Evolutionary conservation across 2,329 filamentous ascomycete genomes (phyloP).

Genomic region (Clarireedia monteithiana): DNA sequence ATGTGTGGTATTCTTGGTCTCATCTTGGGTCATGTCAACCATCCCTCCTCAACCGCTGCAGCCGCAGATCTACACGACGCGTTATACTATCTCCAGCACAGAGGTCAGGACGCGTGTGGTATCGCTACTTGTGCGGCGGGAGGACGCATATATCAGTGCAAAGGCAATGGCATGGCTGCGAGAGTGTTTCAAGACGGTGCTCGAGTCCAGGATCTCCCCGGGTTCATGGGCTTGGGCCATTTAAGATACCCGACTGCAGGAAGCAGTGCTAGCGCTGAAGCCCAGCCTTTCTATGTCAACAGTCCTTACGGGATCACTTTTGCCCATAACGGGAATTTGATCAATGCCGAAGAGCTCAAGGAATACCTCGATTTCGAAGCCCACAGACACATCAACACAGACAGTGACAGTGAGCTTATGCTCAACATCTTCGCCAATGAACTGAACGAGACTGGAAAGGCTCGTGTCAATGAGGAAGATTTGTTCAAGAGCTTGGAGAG

Average conservation of each 20-base stretch:
- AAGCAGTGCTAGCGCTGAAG: conserved; percentile 74
- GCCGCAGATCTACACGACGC: conserved; percentile 62
- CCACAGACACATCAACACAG: conserved; percentile 56
- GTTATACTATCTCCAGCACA: conserved; percentile 62
- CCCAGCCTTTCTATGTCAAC: conserved; percentile 91
- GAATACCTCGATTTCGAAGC: conserved; percentile 38
- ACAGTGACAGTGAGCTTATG: conserved; percentile 81
- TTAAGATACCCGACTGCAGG: conserved; percentile 86
- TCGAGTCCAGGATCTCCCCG: conserved; percentile 65
- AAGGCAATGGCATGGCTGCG: conserved; percentile 81
- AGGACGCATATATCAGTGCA: conserved; percentile 80
- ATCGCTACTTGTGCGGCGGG: conserved; percentile 69
- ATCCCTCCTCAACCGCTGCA: conserved; percentile 40
- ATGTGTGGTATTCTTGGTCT: conserved; percentile 59
- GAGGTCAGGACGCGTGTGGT: conserved; percentile 82
- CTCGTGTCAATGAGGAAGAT: conserved; percentile 70
- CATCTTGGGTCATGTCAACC: conserved; percentile 48
- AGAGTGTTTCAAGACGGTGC: conserved; percentile 79
- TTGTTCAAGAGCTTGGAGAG: conserved; percentile 63
- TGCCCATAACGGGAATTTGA: conserved; percentile 82
- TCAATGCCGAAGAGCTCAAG: conserved; percentile 64
- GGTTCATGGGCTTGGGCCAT: conserved; percentile 81
- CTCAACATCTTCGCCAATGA: conserved; percentile 83
- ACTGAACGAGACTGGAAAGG: conserved; percentile 72
- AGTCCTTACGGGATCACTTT: conserved; percentile 75